phyloP scores from a whole-genome alignment of 2,329 filamentous ascomycete species.

The Colletotrichum cuscutae region DNA sequence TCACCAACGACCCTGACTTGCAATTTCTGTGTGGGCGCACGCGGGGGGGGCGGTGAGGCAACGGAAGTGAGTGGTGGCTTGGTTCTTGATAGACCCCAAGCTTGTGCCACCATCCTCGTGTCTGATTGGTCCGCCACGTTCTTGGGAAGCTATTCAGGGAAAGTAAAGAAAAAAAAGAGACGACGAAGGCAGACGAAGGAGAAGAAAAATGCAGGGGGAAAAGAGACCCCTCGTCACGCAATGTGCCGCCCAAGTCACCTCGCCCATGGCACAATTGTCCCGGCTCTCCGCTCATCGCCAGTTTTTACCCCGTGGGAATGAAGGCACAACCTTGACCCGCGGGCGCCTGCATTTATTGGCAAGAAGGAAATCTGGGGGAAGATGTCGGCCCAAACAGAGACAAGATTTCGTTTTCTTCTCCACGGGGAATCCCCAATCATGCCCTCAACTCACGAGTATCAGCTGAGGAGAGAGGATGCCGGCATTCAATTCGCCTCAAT shows the following conservation, averaged over 20 bases:
- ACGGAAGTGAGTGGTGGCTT: conserved; percentile 28
- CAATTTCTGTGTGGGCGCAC: conserved; percentile 25
- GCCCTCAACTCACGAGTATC: conserved; percentile 28
- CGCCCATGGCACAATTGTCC: conserved; percentile 28
- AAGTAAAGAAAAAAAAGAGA: conserved; percentile 1
- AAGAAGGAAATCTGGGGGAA: conserved; percentile 32
- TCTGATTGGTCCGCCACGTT: conserved; percentile 24
- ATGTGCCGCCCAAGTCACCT: conserved; percentile 7
- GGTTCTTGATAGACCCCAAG: conserved; percentile 19
- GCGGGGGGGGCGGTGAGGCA: conserved; percentile 33
- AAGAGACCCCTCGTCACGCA: conserved; percentile 23
- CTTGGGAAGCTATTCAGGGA: conserved; percentile 29
- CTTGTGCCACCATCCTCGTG: conserved; percentile 30
- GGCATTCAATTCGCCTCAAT: conserved; percentile 7
- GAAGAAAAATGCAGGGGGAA: neutral
- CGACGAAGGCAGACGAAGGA: conserved; percentile 1
- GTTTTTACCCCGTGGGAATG: conserved; percentile 23
- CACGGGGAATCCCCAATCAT: conserved; percentile 18
- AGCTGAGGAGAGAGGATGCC: conserved; percentile 20
- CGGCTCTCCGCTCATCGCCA: conserved; percentile 30
- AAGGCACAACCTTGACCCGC: conserved; percentile 20
- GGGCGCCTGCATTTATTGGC: conserved; percentile 34
- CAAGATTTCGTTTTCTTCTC: neutral
- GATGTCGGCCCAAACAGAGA: neutral
- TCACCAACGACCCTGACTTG: conserved; percentile 18